phyloP scores from a whole-genome alignment of 345 rosid species.

The Eucalyptus caleyi region DNA sequence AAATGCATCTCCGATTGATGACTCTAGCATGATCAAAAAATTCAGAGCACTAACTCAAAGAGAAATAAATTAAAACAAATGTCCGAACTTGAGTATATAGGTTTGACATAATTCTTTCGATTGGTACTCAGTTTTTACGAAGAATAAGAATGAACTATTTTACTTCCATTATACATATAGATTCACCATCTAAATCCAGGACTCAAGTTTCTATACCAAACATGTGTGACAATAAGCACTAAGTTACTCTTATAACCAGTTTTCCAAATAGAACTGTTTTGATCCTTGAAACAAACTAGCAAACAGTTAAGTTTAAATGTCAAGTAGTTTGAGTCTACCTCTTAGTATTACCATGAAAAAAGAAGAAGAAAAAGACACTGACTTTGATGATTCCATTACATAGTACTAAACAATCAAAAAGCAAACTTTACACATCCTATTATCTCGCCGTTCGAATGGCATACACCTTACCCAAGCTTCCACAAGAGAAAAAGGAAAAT shows the following conservation, averaged over 20 bases:
- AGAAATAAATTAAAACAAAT: not conserved
- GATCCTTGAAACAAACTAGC: not conserved
- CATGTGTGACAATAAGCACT: not conserved
- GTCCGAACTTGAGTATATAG: not conserved
- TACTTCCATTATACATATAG: not conserved
- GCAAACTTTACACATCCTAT: not conserved
- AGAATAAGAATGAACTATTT: not conserved
- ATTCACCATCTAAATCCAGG: not conserved
- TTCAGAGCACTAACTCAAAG: not conserved
- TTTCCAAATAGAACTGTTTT: not conserved
- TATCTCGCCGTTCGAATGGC: conserved; percentile 51
- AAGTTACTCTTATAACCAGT: not conserved
- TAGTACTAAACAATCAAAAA: not conserved
- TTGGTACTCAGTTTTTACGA: not conserved
- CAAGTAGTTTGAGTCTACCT: not conserved
- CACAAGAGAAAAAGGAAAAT: not conserved
- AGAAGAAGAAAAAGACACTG: too few species aligned
- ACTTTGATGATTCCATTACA: not conserved
- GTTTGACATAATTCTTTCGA: not conserved
- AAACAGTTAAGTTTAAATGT: not conserved
- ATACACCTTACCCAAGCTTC: conserved; percentile 53
- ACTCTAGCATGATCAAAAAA: not conserved
- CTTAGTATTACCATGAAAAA: not conserved
- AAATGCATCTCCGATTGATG: not conserved
- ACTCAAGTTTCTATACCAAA: not conserved